A percentile compares a stretch with the other conserved stretches of the same genome.
Conservation (phyloP, 306 rosid genomes). For the Sindora glabra region DNA sequence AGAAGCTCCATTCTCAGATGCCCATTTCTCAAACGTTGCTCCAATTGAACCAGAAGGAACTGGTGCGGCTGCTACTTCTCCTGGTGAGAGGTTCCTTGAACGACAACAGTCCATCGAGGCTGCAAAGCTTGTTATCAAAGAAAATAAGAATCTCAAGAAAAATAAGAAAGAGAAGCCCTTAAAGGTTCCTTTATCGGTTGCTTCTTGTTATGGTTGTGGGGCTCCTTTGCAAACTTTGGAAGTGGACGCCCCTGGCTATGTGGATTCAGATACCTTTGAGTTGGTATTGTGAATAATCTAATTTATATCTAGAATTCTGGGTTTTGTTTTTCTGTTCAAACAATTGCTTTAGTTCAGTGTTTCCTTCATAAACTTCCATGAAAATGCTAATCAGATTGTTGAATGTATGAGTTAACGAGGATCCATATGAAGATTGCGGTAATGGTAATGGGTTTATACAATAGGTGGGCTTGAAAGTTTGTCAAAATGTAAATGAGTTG, state of each 20-base stretch:
- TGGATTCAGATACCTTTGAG: constrained; percentile 54
- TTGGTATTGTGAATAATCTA: constrained; percentile 33
- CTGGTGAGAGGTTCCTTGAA: constrained; percentile 69
- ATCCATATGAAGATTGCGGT: neutral
- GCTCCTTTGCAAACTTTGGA: constrained; percentile 80
- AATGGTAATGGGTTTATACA: too few species aligned
- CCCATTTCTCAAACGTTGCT: constrained; percentile 1
- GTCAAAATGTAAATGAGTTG: too few species aligned
- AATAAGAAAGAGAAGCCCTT: constrained; percentile 40
- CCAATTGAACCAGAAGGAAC: constrained; percentile 40
- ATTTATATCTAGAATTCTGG: neutral
- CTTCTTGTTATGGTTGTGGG: constrained; percentile 80
- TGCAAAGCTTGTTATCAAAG: constrained; percentile 46
- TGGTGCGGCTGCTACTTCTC: constrained; percentile 78
- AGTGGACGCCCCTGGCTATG: constrained; percentile 68
- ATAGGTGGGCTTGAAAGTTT: too few species aligned
- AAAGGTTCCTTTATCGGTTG: constrained; percentile 36
- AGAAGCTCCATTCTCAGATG: constrained; percentile 17
- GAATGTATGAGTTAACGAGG: neutral
- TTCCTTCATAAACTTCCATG: too few species aligned
- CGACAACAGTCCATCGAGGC: constrained; percentile 52
- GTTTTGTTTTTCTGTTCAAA: neutral
- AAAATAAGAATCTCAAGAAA: constrained; percentile 28
- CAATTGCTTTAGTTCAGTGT: neutral
- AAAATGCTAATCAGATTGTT: too few species aligned